A percentile compares a stretch with the other conserved stretches of the same genome.
phyloP scores from a whole-genome alignment of 306 rosid species.

The Cucumis cinereus region DNA sequence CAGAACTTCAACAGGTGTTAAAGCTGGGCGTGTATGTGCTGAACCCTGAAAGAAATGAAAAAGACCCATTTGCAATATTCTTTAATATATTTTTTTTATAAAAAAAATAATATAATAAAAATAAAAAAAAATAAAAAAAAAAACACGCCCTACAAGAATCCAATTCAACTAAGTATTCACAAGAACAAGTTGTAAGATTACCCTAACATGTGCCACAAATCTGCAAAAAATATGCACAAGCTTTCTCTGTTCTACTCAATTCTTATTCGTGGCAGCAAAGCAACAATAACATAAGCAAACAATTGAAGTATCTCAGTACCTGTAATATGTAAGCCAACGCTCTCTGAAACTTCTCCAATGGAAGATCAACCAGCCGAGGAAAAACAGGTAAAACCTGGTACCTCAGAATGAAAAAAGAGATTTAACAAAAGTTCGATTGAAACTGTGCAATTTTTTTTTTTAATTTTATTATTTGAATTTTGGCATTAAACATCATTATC shows the following conservation, averaged over 20 bases:
- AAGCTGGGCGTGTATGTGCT: conserved; percentile 96
- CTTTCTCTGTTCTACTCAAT: background rate
- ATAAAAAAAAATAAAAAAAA: no score
- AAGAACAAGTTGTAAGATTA: background rate
- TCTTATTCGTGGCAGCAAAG: background rate
- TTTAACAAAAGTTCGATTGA: background rate
- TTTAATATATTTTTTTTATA: background rate
- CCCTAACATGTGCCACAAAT: conserved; percentile 1
- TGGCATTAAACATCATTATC: background rate
- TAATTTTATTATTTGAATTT: background rate
- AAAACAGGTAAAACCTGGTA: conserved; percentile 90
- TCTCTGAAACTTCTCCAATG: conserved; percentile 89
- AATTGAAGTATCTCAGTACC: conserved; percentile 31
- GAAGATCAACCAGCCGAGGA: conserved; percentile 83
- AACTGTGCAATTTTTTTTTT: background rate
- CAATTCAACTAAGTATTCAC: background rate
- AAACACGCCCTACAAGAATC: background rate
- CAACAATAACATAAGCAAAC: background rate
- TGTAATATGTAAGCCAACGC: conserved; percentile 95
- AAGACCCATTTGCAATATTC: background rate
- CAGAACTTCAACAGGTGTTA: conserved; percentile 89
- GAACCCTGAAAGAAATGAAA: conserved; percentile 57
- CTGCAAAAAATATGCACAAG: background rate
- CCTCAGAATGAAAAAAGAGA: conserved; percentile 8
- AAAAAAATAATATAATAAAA: background rate